Evolutionary conservation across 352 stramenopile genomes (phyloP).

Genomic region (Globisporangium nunn): DNA sequence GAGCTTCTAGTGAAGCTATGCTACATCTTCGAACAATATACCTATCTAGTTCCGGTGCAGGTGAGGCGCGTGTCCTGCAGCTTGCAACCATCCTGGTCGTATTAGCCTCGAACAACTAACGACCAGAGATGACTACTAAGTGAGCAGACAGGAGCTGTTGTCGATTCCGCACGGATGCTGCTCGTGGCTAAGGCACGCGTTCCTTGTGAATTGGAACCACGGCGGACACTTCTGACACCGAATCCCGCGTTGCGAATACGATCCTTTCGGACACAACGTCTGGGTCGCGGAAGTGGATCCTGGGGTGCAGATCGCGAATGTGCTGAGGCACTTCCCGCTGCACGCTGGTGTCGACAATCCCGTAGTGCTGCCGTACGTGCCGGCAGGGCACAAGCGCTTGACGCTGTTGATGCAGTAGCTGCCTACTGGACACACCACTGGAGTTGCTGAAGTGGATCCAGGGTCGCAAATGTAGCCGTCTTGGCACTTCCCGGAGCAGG

Average conservation of each 20-base stretch:
- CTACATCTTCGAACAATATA: too few species aligned
- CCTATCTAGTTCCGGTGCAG: too few species aligned
- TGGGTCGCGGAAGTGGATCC: conserved; percentile 38
- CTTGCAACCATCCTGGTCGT: neutral
- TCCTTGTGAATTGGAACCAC: conserved; percentile 43
- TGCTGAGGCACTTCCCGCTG: conserved; percentile 44
- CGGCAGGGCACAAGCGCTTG: conserved; percentile 39
- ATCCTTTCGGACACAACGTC: conserved; percentile 41
- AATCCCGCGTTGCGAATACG: conserved; percentile 52
- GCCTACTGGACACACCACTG: conserved; percentile 41
- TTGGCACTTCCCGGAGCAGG: conserved; percentile 50
- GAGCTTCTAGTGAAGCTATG: conserved; percentile 51
- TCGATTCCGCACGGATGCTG: conserved; percentile 48
- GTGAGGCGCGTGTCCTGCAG: too few species aligned
- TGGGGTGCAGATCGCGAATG: conserved; percentile 32
- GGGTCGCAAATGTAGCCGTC: conserved; percentile 43
- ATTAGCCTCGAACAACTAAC: conserved; percentile 7
- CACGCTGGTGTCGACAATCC: conserved; percentile 35
- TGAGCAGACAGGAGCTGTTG: conserved; percentile 42
- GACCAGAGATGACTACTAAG: conserved; percentile 14
- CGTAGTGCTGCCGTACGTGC: conserved; percentile 40
- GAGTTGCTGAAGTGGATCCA: conserved; percentile 33
- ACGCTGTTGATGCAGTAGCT: conserved; percentile 52
- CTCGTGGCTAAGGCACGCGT: conserved; percentile 30
- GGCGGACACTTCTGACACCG: conserved; percentile 40